These are phyloP conservation scores for Psophocarpus tetragonolobus DNA, from an alignment of 306 rosid species.

Conservation along the genomic window DNA sequence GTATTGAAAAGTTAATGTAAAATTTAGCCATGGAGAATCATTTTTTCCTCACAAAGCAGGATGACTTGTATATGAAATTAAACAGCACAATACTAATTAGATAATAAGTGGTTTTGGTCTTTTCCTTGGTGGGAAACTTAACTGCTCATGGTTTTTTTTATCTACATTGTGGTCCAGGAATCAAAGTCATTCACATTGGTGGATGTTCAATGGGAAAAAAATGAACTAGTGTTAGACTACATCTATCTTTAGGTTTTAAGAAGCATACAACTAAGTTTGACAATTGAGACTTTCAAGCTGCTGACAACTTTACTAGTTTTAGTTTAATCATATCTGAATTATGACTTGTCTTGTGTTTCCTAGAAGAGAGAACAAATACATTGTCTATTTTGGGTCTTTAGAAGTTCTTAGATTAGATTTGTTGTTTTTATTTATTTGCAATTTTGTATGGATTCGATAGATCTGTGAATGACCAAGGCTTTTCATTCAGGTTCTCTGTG, in stretches of 20 bases:
- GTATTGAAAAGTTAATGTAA: conserved; percentile 4
- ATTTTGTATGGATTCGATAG: background rate
- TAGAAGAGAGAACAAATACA: conserved; percentile 4
- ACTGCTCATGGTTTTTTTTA: background rate
- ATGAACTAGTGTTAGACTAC: background rate
- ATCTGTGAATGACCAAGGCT: conserved; percentile 27
- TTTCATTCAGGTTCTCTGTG: conserved; percentile 76
- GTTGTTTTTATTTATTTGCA: background rate
- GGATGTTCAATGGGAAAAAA: background rate
- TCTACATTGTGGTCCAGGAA: background rate
- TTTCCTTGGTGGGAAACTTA: background rate
- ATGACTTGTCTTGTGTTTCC: conserved; percentile 4
- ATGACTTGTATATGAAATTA: conserved; percentile 10
- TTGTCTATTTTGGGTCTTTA: background rate
- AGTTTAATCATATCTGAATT: conserved; percentile 11
- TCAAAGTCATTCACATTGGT: background rate
- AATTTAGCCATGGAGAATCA: background rate
- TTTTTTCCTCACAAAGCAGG: background rate
- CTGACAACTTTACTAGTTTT: background rate
- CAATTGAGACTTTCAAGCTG: conserved; percentile 2
- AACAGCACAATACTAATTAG: background rate
- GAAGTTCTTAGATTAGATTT: conserved; percentile 8
- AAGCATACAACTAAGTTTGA: conserved; percentile 7
- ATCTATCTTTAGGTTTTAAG: background rate
- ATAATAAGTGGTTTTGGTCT: background rate